Evolutionary conservation across 2,329 filamentous ascomycete genomes (phyloP).

Genomic region (Annulohypoxylon truncatum): DNA sequence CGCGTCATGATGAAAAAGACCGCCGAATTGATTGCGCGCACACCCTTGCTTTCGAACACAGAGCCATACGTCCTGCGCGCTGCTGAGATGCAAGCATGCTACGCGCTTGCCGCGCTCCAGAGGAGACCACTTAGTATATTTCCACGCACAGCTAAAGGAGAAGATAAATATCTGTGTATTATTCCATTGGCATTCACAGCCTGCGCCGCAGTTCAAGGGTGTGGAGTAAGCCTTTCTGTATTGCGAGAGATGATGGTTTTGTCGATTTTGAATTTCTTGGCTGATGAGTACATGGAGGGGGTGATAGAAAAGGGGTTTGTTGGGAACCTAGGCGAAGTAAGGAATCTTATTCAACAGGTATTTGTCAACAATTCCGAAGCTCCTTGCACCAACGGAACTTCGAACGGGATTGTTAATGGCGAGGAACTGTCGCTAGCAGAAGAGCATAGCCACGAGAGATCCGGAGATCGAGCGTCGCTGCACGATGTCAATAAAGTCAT

Average conservation of each 20-base stretch:
- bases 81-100: not conserved
- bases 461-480: not conserved
- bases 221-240: not conserved
- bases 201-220: not conserved
- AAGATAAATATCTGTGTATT: constrained; percentile 17
- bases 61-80: not conserved
- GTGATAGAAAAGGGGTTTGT: not conserved
- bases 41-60: not conserved
- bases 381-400: too few species aligned
- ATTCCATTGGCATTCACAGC: constrained; percentile 12
- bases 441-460: too few species aligned
- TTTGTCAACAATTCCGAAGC: too few species aligned
- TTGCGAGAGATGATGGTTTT: constrained; percentile 12
- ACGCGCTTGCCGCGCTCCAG: not conserved
- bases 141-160: not conserved
- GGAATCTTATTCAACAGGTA: too few species aligned
- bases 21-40: not conserved
- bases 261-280: constrained; percentile 17
- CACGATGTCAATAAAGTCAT: not conserved
- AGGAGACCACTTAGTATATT: constrained; percentile 11
- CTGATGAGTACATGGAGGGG: constrained; percentile 19
- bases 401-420: too few species aligned
- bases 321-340: not conserved
- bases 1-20: not conserved
- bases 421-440: too few species aligned